Percentiles rank a stretch among this genome's conserved stretches.
Evolutionary conservation across 2,329 filamentous ascomycete species (phyloP).

Genomic region (Atkinsonella texensis): DNA sequence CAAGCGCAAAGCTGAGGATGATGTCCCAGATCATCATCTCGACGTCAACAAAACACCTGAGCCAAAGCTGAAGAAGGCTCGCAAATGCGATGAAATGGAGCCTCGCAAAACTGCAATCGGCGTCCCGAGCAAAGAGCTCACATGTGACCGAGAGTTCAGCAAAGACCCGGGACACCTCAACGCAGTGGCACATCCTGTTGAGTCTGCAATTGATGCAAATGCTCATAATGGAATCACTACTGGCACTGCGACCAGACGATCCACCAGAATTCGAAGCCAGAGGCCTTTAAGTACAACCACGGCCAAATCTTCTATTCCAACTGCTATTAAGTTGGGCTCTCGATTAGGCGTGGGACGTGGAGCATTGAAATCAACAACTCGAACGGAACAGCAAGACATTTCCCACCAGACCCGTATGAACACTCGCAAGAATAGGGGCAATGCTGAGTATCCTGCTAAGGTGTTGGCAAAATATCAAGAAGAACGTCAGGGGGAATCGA

Average conservation of each 20-base stretch:
- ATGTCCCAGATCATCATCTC: constrained; percentile 9
- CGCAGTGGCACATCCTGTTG: neutral
- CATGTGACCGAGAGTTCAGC: neutral
- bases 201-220: constrained; percentile 2
- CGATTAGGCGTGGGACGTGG: constrained; percentile 12
- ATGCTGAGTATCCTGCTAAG: constrained; percentile 22
- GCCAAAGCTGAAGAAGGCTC: constrained; percentile 14
- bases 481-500: constrained; percentile 10
- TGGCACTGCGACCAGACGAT: constrained; percentile 17
- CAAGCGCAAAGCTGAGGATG: constrained; percentile 20
- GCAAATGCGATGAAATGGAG: constrained; percentile 9
- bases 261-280: constrained; percentile 20
- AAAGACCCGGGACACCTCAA: neutral
- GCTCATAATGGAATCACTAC: constrained; percentile 10
- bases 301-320: constrained; percentile 23
- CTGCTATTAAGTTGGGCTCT: constrained; percentile 20
- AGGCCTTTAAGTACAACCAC: constrained; percentile 4
- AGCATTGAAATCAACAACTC: constrained; percentile 11
- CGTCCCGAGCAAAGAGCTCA: neutral
- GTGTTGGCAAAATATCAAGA: constrained; percentile 20
- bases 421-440: constrained; percentile 23
- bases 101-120: neutral
- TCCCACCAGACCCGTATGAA: constrained; percentile 22
- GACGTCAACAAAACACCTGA: constrained; percentile 12
- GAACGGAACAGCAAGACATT: constrained; percentile 20